Base-by-base conservation (phyloP, 2,329 filamentous ascomycete species). In the Fusarium dlaminii region DNA sequence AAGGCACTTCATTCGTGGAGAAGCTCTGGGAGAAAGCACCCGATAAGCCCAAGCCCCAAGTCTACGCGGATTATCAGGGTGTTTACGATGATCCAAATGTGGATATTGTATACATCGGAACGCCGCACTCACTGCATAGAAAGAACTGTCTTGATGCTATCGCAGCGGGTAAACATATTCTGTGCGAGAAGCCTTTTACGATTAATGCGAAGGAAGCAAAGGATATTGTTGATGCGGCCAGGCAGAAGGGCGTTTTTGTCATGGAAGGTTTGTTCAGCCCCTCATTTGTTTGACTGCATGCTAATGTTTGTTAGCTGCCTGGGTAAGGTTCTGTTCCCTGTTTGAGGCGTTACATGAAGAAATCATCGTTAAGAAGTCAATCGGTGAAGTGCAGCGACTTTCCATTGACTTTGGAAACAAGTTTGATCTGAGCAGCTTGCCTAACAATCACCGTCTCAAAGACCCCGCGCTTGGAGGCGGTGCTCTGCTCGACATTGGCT, bases 171-270 rank as follows among this genome's bases (percentile, higher is more conserved):
- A 87, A 87, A 71, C 80, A 86, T 48, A 79, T 86, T 0, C 78
- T 87, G 0, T 86, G 85, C 62, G 85, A 87, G 70, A 87, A 87
- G 73, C 77, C 85, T 0, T 85, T 87, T 60, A 80, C 83, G 6
- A 58, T 72, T 4, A 72, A 57, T 8, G 62, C 58, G 7, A 72
- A 68, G 2, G 68, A 72, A 8, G 52, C 68, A 4, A 43, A 37
- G 7, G 68, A 68, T 11, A 48, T 71, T 15, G 46, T 58, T 18
- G 56, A 63, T 15, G 68, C 68, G 10, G 68, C 68, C 7, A 71
- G 43, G 2, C 15, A 42, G 6, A 71, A 68, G 24, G 40, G 56
- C 1, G 62, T 71, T 18, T 72, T 68, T 32, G 56, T 68, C 1
- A 71, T 71, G 68, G 68, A 71, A 40, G 68, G 68, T 57, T 57